Evolutionary conservation across 306 rosid species (phyloP), one percentile per base, ranked within the genome.

Genomic region (Trifolium fragiferum): DNA sequence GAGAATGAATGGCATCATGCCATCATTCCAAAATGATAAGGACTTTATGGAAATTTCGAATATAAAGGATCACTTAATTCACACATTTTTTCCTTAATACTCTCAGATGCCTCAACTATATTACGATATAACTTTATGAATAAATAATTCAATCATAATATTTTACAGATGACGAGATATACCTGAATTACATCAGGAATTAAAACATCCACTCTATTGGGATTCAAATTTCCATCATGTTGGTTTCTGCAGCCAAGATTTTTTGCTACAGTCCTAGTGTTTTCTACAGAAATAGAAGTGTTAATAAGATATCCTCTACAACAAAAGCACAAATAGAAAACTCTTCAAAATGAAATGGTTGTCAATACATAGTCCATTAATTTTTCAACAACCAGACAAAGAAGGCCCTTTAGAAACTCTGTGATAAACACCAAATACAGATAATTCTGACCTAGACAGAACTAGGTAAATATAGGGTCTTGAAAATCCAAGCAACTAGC

Each of bases 151-250:
- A 60, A 66, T 40, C 66, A 49, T 50, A 68, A 8, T 16, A 68
- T 68, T 50, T 63, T 63, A 47, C 44, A 32, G 66, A 60, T 30
- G 69, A 46, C 8, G 53, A 0, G 50, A 43, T 38, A 79, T 89
- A 90, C 99, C 99, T 95, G 97, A 89, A 90, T 76, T 85, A 95
- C 90, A 74, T 90, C 92, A 25, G 99, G 99, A 74, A 95, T 95
- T 76, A 89, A 85, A 68, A 95, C 99, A 79, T 95, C 88, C 76
- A 92, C 98, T 78, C 19, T 83, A 66, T 87, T 78, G 47, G 85
- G 80, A 67, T 33, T 82, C 61, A 43, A 16, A 82, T 70, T 73
- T 37, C 76, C 86, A 32, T 83, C 87, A 75, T 44, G 25, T 60
- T 57, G 78, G 35, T 73, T 83, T 86, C 76, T 84, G 88, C 99